phyloP scores from a whole-genome alignment of 176 grass and related monocot genomes.

The Eleusine coracana region DNA sequence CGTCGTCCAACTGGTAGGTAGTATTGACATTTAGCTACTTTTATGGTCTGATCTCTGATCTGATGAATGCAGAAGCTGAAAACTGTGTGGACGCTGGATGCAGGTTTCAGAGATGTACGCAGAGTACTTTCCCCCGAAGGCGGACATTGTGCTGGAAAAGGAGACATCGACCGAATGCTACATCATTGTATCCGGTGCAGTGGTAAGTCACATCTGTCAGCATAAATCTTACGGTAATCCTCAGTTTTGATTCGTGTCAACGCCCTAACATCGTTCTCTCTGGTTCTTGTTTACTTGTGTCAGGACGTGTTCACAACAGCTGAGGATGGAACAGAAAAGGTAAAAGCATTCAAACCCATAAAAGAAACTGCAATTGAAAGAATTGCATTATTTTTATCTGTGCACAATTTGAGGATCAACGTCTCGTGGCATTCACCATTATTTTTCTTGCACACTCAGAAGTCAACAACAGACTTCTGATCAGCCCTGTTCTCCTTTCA shows the following conservation, averaged over 20 bases:
- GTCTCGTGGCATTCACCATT: neutral
- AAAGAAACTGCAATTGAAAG: neutral
- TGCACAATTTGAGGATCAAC: neutral
- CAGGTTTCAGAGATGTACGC: constrained; percentile 34
- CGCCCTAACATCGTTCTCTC: neutral
- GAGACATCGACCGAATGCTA: constrained; percentile 57
- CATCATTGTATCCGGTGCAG: constrained; percentile 52
- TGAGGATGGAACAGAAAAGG: constrained; percentile 34
- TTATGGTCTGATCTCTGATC: no score
- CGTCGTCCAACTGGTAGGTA: constrained; percentile 37
- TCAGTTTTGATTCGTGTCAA: neutral
- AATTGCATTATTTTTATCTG: neutral
- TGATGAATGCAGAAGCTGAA: no score
- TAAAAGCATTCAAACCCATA: neutral
- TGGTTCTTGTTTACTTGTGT: neutral
- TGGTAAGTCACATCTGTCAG: constrained; percentile 30
- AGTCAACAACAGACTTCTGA: neutral
- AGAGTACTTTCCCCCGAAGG: constrained; percentile 56
- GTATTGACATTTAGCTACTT: no score
- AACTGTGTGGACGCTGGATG: neutral
- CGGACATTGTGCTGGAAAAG: constrained; percentile 53
- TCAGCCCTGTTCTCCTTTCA: neutral
- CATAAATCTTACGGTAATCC: neutral
- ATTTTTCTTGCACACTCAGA: neutral
- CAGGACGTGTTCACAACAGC: constrained; percentile 24